These are phyloP conservation scores for Auricularia sp. DNA, from an alignment of 768 basidiomycete species.

Conservation along the genomic window DNA sequence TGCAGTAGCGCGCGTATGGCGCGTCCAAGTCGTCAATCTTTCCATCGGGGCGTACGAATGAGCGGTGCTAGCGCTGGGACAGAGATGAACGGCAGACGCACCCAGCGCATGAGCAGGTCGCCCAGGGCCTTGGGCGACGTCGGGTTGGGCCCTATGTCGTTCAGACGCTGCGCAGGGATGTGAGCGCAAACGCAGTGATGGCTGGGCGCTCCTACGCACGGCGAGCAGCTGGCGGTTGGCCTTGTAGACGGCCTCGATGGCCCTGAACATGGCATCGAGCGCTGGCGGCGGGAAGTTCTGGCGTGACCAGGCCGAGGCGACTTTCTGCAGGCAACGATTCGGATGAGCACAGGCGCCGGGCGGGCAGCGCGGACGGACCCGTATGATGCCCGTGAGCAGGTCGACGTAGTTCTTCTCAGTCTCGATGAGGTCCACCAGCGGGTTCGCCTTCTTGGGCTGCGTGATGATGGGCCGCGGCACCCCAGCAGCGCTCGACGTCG, in stretches of 20 bases:
- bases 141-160: slow-evolving; percentile 87
- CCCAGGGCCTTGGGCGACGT: slow-evolving; percentile 89
- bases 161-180: slow-evolving; percentile 56
- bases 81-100: slow-evolving; percentile 18
- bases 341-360: slow-evolving; percentile 8
- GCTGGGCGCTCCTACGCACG: slow-evolving; percentile 31
- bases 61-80: no score
- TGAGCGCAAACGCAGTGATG: slow-evolving; percentile 8
- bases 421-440: slow-evolving; percentile 84
- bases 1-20: slow-evolving; percentile 76
- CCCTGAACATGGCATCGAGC: slow-evolving; percentile 89
- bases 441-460: slow-evolving; percentile 55
- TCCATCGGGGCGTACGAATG: no score
- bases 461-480: neutral
- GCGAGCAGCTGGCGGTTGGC: slow-evolving; percentile 73
- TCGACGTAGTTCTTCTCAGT: slow-evolving; percentile 91
- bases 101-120: slow-evolving; percentile 96
- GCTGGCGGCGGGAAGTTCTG: slow-evolving; percentile 87
- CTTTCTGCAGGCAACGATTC: slow-evolving; percentile 47
- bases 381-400: slow-evolving; percentile 77
- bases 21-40: slow-evolving; percentile 87
- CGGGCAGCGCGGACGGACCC: slow-evolving; percentile 42
- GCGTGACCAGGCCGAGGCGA: slow-evolving; percentile 96
- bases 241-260: slow-evolving; percentile 86
- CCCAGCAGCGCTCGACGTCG: neutral